Percentiles rank a stretch among this genome's conserved stretches.
phyloP scores from a whole-genome alignment of 257 asterid genomes.

The Gentiana straminea region DNA sequence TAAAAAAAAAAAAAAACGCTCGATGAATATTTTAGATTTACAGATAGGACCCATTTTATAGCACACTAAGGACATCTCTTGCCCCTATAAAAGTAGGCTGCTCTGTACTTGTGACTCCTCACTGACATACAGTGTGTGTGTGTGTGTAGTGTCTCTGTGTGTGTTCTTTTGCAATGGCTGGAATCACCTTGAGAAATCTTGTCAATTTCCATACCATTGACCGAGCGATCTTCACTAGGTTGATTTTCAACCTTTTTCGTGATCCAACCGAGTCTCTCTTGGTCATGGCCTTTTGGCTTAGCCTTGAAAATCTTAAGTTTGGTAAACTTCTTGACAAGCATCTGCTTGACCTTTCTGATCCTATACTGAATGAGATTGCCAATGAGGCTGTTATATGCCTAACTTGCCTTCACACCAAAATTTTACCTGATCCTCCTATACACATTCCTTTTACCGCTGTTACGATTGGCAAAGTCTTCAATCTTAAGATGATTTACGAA shows the following conservation, averaged over 20 bases:
- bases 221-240: slow-evolving; percentile 2
- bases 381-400: slow-evolving; percentile 3
- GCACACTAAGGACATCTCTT: neutral
- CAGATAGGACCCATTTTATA: neutral
- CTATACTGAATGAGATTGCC: neutral
- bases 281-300: slow-evolving; percentile 10
- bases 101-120: neutral
- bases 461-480: neutral
- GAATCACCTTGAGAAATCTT: slow-evolving; percentile 2
- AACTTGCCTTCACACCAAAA: neutral
- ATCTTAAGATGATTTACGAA: neutral
- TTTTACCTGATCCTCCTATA: neutral
- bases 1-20: too few species aligned
- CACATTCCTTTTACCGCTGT: neutral
- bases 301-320: neutral
- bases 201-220: slow-evolving; percentile 8
- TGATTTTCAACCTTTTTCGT: neutral
- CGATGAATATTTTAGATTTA: neutral
- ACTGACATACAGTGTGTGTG: neutral
- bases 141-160: neutral
- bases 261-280: slow-evolving; percentile 5
- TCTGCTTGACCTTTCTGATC: neutral
- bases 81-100: neutral
- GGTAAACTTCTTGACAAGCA: neutral
- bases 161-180: neutral